Evolutionary conservation across 2,329 filamentous ascomycete species (phyloP).

Genomic region (Didymella sp.): DNA sequence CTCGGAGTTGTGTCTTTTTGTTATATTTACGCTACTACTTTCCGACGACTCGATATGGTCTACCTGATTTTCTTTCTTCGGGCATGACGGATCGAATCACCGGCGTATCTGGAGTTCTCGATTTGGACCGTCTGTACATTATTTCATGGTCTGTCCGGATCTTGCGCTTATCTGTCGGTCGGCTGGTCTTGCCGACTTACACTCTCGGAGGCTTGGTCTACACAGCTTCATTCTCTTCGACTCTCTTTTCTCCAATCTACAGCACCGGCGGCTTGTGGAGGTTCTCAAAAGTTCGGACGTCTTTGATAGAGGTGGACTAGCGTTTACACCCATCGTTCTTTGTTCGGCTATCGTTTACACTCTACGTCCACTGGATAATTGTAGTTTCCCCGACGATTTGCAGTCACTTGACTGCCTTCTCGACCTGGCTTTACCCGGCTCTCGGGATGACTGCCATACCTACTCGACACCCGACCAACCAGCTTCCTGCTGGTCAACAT

Average conservation of each 20-base stretch:
- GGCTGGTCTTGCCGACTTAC: slow-evolving; percentile 36
- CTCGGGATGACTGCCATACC: neutral
- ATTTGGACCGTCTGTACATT: slow-evolving; percentile 49
- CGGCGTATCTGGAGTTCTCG: slow-evolving; percentile 45
- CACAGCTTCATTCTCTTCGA: neutral
- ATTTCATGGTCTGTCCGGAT: slow-evolving; percentile 45
- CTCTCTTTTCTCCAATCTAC: slow-evolving; percentile 9
- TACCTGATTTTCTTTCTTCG: slow-evolving; percentile 40
- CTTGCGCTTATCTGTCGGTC: slow-evolving; percentile 35
- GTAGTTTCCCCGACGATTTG: slow-evolving; percentile 8
- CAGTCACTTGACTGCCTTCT: neutral
- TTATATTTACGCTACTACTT: slow-evolving; percentile 40
- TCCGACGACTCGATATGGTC: slow-evolving; percentile 47
- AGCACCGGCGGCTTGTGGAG: slow-evolving; percentile 15
- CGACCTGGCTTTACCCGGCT: neutral
- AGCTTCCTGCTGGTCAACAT: slow-evolving; percentile 1
- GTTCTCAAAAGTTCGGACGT: slow-evolving; percentile 18
- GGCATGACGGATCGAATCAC: slow-evolving; percentile 44
- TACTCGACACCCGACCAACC: slow-evolving; percentile 2
- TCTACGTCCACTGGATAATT: slow-evolving; percentile 17
- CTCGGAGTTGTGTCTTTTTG: slow-evolving; percentile 36
- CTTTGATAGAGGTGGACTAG: slow-evolving; percentile 12
- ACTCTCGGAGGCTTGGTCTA: neutral
- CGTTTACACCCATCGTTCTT: slow-evolving; percentile 5
- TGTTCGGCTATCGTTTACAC: slow-evolving; percentile 19